phyloP scores from a whole-genome alignment of 2,329 filamentous ascomycete species.

The Furcasterigmium furcatum region DNA sequence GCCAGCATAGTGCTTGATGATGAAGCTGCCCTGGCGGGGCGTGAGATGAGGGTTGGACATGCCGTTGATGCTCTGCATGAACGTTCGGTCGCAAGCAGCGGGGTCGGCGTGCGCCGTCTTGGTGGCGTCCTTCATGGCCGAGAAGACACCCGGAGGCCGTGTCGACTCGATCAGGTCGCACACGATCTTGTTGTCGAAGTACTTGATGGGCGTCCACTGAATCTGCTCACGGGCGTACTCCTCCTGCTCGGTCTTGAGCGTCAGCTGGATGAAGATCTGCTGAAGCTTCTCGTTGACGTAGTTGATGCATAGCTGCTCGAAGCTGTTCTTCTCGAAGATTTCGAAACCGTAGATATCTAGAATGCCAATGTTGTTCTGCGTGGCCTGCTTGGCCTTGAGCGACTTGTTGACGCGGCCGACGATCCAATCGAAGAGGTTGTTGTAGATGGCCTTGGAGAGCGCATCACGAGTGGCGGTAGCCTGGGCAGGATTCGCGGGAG shows the following conservation, averaged over 20 bases:
- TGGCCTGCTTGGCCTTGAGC: constrained; percentile 70
- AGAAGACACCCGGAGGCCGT: constrained; percentile 87
- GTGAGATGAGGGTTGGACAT: constrained; percentile 91
- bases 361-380: constrained; percentile 88
- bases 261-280: constrained; percentile 98
- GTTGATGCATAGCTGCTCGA: constrained; percentile 99
- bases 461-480: constrained; percentile 86
- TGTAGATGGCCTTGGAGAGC: constrained; percentile 91
- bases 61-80: constrained; percentile 88
- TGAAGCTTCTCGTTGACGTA: constrained; percentile 99
- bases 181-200: constrained; percentile 99
- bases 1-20: constrained; percentile 98
- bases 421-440: constrained; percentile 98
- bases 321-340: constrained; percentile 98
- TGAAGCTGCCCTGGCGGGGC: constrained; percentile 90
- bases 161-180: constrained; percentile 95
- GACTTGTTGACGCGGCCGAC: constrained; percentile 89
- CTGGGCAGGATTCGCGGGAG: constrained; percentile 82
- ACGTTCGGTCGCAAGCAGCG: constrained; percentile 89
- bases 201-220: constrained; percentile 98
- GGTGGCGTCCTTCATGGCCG: constrained; percentile 94
- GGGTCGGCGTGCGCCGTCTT: constrained; percentile 98
- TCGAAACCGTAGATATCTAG: constrained; percentile 99
- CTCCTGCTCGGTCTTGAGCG: constrained; percentile 93
- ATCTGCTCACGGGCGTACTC: constrained; percentile 96